Base-by-base conservation (phyloP, 148 eudicot genomes). In the Rhododendron williamsianum region DNA sequence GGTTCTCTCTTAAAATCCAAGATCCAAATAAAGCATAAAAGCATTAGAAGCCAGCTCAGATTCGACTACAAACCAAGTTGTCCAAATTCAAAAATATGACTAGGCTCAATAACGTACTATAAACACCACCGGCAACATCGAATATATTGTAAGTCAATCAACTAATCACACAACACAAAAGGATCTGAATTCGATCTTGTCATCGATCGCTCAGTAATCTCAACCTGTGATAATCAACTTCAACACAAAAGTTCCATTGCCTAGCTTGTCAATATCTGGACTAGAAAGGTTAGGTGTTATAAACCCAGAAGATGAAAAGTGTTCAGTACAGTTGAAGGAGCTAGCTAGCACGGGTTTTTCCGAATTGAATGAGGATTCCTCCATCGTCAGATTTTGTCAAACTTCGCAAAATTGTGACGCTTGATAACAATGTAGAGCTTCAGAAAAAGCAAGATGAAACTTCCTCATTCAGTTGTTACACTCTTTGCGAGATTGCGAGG, bases 401-500 rank as follows among this genome's bases (percentile, higher is more conserved):
- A 2, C 78, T 19, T 35, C 1, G 46, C 78, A 74, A 38, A 38
- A 19, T 36, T 9, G 48, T 7, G 25, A 74, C 48, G 46, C 48
- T 74, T 7, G 48, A 18, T 18, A 19, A 74, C n/a, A 74, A 16
- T 18, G 9, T 6, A 74, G 45, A 35, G 45, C 48, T 74, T 18
- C 58, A 36, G 72, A 56, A 58, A 30, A n/a, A 81, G 30, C 46
- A 58, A 19, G 19, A n/a, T 65, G 30, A 63, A 73, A 4, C 84
- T 87, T 78, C 82, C 43, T 90, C 90, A 97, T 86, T 97, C 96
- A 9, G 99, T 97, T 12, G 99, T 97, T 79, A 97, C 98, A 67
- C 98, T 97, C 89, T 97, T 97, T 76, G 98, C 98, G 86, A 97
- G 94, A 85, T 97, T 97, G 84, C 99, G 91, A 63, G 98, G 99